phyloP scores from a whole-genome alignment of 768 basidiomycete species.

The Lanmaoa rubissima region DNA sequence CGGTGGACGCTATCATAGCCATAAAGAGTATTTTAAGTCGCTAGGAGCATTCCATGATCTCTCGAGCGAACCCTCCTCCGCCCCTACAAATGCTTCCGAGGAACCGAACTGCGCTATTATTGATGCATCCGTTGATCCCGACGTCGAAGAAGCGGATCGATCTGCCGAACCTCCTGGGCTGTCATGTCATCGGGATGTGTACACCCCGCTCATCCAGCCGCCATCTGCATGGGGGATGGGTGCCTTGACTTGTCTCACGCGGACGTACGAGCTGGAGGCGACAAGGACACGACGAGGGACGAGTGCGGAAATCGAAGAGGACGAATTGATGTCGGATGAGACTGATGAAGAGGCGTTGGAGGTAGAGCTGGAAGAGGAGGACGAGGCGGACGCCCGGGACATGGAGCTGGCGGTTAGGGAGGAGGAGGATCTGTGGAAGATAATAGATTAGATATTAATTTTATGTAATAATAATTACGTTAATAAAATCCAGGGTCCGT shows the following conservation, averaged over 20 bases:
- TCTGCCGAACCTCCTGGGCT: slow-evolving; percentile 3
- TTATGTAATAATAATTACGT: slow-evolving; percentile 11
- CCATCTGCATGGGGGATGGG: slow-evolving; percentile 21
- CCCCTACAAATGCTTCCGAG: slow-evolving; percentile 5
- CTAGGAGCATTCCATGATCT: slow-evolving; percentile 23
- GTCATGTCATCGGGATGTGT: slow-evolving; percentile 32
- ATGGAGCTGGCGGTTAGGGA: slow-evolving; percentile 28
- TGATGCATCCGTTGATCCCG: slow-evolving; percentile 3
- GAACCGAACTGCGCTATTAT: slow-evolving; percentile 10
- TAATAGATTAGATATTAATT: slow-evolving; percentile 9
- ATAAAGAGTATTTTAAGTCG: slow-evolving; percentile 41
- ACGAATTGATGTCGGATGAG: slow-evolving; percentile 30
- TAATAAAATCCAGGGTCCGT: slow-evolving; percentile 25
- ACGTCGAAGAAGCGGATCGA: neutral
- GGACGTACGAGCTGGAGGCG: slow-evolving; percentile 26
- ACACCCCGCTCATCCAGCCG: slow-evolving; percentile 36
- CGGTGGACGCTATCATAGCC: slow-evolving; percentile 38
- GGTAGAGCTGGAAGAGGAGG: slow-evolving; percentile 45
- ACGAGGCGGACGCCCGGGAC: slow-evolving; percentile 40
- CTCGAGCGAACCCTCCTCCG: neutral
- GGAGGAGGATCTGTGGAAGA: slow-evolving; percentile 43
- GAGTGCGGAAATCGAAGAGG: slow-evolving; percentile 19
- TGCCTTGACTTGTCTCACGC: slow-evolving; percentile 15
- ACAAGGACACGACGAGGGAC: slow-evolving; percentile 14
- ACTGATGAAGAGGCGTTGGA: slow-evolving; percentile 39